These are phyloP conservation scores for Phytophthora tentaculata DNA, from an alignment of 352 stramenopile species.

Conservation along the genomic window DNA sequence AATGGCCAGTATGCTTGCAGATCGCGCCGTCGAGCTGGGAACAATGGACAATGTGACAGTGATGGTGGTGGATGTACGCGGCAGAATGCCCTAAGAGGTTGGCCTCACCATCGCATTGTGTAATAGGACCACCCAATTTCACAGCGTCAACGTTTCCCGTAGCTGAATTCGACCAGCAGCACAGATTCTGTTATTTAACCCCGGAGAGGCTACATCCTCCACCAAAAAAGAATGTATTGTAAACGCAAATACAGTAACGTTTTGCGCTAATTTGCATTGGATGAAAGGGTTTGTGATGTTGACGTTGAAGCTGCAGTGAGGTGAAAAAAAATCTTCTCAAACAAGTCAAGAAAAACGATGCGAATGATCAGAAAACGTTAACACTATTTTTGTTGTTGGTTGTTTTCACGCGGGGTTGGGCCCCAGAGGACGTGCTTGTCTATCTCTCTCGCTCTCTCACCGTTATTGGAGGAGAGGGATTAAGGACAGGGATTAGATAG, in stretches of 20 bases:
- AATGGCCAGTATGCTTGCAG: constrained; percentile 63
- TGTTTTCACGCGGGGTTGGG: neutral
- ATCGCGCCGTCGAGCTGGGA: constrained; percentile 71
- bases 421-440: too few relatives aligned
- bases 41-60: constrained; percentile 85
- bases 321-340: neutral
- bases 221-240: constrained; percentile 25
- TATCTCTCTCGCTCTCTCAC: constrained; percentile 13
- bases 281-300: neutral
- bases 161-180: constrained; percentile 12
- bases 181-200: constrained; percentile 39
- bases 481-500: constrained; percentile 18
- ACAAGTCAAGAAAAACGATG: neutral
- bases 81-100: constrained; percentile 27
- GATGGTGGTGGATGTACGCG: constrained; percentile 70
- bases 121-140: too few relatives aligned
- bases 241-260: constrained; percentile 19
- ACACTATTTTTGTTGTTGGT: constrained; percentile 17
- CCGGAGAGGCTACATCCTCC: constrained; percentile 22
- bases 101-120: neutral
- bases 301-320: neutral
- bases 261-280: constrained; percentile 4
- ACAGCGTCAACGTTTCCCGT: neutral
- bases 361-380: neutral
- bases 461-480: neutral